Conservation (phyloP, 805 yeast species). For the Citeromyces nyonsensis region DNA sequence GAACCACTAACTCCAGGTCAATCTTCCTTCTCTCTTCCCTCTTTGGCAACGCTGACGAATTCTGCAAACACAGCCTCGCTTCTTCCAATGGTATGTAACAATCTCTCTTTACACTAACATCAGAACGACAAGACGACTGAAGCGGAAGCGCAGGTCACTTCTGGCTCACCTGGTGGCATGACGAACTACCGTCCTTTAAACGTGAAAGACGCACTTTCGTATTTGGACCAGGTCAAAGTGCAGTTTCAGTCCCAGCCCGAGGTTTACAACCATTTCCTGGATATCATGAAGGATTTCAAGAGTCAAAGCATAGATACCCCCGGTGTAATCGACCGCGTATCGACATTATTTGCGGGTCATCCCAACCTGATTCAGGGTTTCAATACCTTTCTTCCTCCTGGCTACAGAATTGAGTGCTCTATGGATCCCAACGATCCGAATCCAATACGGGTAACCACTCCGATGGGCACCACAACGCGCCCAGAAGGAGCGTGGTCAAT, state of each 20-base stretch:
- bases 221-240: conserved; percentile 87
- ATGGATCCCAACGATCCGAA: conserved; percentile 78
- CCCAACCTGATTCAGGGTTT: conserved; percentile 92
- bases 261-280: conserved; percentile 89
- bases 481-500: conserved; percentile 7
- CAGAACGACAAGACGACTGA: no score
- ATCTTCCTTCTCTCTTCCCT: conserved; percentile 33
- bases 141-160: conserved; percentile 1
- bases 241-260: conserved; percentile 90
- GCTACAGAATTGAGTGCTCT: conserved; percentile 87
- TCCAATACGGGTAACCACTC: conserved; percentile 90
- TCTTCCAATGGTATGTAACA: no score
- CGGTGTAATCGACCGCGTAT: conserved; percentile 93
- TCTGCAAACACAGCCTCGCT: no score
- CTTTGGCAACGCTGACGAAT: conserved; percentile 32
- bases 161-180: conserved; percentile 10
- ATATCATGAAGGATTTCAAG: conserved; percentile 97
- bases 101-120: no score
- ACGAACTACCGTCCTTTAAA: conserved; percentile 63
- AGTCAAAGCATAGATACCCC: conserved; percentile 93
- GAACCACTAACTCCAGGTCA: conserved; percentile 19
- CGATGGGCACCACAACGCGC: conserved; percentile 67
- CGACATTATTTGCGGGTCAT: conserved; percentile 81
- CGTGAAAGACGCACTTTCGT: conserved; percentile 90
- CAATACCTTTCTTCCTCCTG: conserved; percentile 94